Conservation (phyloP, 164 flowering plant genomes). For the Dillenia suffruticosa region DNA sequence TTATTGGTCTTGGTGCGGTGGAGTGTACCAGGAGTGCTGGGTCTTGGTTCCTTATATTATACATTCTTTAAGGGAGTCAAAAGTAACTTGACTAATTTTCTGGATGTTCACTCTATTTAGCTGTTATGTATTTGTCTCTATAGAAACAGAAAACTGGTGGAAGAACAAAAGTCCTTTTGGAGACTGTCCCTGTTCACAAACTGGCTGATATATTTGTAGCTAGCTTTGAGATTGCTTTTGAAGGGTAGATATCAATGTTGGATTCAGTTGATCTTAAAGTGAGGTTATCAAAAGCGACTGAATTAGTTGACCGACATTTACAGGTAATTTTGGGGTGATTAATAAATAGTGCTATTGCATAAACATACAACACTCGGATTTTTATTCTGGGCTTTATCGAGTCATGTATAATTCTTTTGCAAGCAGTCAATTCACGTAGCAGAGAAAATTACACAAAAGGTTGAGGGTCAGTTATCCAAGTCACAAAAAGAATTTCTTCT, state of each 20-base stretch:
- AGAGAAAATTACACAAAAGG: slow-evolving; percentile 98
- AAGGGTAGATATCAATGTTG: slow-evolving; percentile 92
- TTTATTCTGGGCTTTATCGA: slow-evolving; percentile 2
- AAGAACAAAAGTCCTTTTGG: slow-evolving; percentile 86
- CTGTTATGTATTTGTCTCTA: not conserved
- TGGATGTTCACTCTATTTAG: too few relatives aligned
- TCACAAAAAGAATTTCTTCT: slow-evolving; percentile 98
- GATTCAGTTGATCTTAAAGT: slow-evolving; percentile 96
- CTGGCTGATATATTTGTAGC: slow-evolving; percentile 99
- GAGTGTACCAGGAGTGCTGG: too few relatives aligned
- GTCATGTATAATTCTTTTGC: slow-evolving; percentile 13
- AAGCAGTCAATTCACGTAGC: slow-evolving; percentile 96
- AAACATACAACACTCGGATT: not conserved
- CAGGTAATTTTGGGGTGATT: slow-evolving; percentile 47
- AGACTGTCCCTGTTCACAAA: slow-evolving; percentile 92
- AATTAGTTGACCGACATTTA: slow-evolving; percentile 92
- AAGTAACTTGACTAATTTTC: too few relatives aligned
- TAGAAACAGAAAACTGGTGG: slow-evolving; percentile 97
- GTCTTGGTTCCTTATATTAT: too few relatives aligned
- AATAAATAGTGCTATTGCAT: not conserved
- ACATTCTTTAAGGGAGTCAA: too few relatives aligned
- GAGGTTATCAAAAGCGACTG: slow-evolving; percentile 94
- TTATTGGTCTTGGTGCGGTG: too few relatives aligned
- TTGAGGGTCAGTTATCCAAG: slow-evolving; percentile 98
- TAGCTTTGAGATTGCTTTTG: slow-evolving; percentile 98